Percentiles rank a stretch among this genome's conserved stretches.
These are phyloP conservation scores for Cercospora nicotianae DNA, from an alignment of 2,329 filamentous ascomycete genomes.

Conservation along the genomic window DNA sequence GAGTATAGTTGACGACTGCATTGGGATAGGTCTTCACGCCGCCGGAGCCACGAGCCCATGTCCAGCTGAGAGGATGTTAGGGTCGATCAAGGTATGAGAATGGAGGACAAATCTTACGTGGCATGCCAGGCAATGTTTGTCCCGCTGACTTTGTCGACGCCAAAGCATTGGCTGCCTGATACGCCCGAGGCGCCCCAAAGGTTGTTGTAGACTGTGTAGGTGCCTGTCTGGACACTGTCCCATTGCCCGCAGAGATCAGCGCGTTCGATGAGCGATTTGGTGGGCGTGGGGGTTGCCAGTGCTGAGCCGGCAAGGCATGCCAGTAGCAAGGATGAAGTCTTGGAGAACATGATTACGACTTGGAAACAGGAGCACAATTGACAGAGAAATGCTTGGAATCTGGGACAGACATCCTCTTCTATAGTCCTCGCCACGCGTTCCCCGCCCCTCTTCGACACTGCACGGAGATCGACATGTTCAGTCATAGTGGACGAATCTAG, in stretches of 20 bases:
- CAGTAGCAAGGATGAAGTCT: background rate
- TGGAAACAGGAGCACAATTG: background rate
- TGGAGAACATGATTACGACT: background rate
- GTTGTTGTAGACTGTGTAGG: conserved; percentile 28
- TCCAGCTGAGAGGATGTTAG: conserved; percentile 13
- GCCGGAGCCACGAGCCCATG: conserved; percentile 30
- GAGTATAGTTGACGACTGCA: conserved; percentile 39
- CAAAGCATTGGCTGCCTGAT: conserved; percentile 27
- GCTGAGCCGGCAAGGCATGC: background rate
- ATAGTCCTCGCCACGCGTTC: background rate
- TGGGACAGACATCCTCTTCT: background rate
- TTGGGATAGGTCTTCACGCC: conserved; percentile 48
- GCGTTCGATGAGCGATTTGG: conserved; percentile 5
- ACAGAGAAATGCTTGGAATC: background rate
- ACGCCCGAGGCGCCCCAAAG: conserved; percentile 24
- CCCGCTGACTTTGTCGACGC: conserved; percentile 24
- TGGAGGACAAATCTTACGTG: conserved; percentile 16
- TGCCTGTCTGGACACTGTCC: conserved; percentile 12
- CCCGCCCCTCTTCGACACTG: background rate
- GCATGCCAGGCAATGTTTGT: conserved; percentile 24
- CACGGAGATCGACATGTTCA: background rate
- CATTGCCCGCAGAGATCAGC: conserved; percentile 17
- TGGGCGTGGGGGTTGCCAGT: conserved; percentile 1
- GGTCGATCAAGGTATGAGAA: background rate
- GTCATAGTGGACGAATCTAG: background rate